These are phyloP conservation scores for Nitzschia sp. DNA, from an alignment of 108 stramenopile genomes.

Conservation along the genomic window DNA sequence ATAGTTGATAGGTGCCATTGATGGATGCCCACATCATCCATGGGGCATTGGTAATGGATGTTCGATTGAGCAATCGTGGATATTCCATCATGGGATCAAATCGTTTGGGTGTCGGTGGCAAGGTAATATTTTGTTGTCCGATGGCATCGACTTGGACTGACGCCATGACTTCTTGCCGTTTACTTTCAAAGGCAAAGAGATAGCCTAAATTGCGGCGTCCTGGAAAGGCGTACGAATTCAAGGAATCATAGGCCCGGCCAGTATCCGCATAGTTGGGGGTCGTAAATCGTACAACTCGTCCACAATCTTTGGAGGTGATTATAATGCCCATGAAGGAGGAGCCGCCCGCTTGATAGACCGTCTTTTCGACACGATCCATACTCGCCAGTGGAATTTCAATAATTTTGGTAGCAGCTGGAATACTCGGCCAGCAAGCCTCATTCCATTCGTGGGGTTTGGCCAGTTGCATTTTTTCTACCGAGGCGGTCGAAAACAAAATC, in stretches of 20 bases:
- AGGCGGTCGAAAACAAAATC: conserved; percentile 61
- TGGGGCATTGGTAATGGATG: conserved; percentile 35
- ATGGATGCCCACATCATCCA: conserved; percentile 63
- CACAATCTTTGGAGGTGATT: conserved; percentile 67
- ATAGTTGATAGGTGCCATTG: conserved; percentile 80
- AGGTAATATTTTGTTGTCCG: conserved; percentile 40
- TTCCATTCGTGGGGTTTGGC: conserved; percentile 43
- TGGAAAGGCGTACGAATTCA: conserved; percentile 89
- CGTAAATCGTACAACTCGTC: conserved; percentile 70
- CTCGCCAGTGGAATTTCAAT: conserved; percentile 79
- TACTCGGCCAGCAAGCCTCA: conserved; percentile 22
- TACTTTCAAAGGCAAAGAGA: conserved; percentile 90
- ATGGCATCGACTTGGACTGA: conserved; percentile 37
- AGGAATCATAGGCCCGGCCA: conserved; percentile 63
- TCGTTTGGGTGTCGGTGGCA: conserved; percentile 59
- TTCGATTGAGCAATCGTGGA: conserved; percentile 46
- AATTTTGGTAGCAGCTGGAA: conserved; percentile 43
- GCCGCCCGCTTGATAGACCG: conserved; percentile 37
- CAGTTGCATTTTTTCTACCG: background rate
- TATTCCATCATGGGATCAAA: conserved; percentile 76
- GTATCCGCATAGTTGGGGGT: conserved; percentile 75
- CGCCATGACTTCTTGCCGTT: conserved; percentile 69
- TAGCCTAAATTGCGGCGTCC: conserved; percentile 85
- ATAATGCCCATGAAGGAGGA: conserved; percentile 48
- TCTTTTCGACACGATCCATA: conserved; percentile 85